Base-by-base conservation (phyloP, 208 protist genomes). In the Trypanosoma melophagium region DNA sequence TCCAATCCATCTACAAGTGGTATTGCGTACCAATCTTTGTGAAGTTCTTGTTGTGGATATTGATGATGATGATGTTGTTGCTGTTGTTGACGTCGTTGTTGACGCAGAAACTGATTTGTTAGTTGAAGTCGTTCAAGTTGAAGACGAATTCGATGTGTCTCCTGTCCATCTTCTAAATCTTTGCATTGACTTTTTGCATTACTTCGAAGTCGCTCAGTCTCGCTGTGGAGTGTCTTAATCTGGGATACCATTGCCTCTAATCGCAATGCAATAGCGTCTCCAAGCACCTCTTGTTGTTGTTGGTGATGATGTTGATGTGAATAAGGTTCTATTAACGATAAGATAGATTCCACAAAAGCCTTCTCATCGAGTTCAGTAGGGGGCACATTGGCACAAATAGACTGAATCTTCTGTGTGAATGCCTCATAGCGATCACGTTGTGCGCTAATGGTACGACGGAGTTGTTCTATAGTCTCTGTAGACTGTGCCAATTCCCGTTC, bases 391-490 rank as follows among this genome's bases (percentile, higher is more conserved):
- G 67, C 35, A 41, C 59, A 73, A 28, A 73, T 59, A 5, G 8
- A 10, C 5, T 16, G 45, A 51, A 73, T 64, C 24, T 51, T 55
- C 9, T 60, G 8, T 28, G 57, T 25, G 42, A 73, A 59, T 16
- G 47, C 52, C 19, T 60, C 59, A 25, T 66, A 51, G 7, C 52
- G 67, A n/a, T 44, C 67, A 9, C 59, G 45, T 44, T 73, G 67
- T 28, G 40, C 22, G 35, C 42, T 19, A 0, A 71, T 24, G 21
- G 57, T 47, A 16, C 9, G 22, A 19, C 57, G 66, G 7, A 71
- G 31, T 19, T 51, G 35, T 31, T 71, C 35, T 16, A 66, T 42
- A 14, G 66, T 71, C 1, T 49, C 47, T 24, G 25, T 25, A 16
- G 51, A 47, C 24, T 45, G 38, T 7, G 14, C 41, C 17, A 64